Evolutionary conservation across 2,329 filamentous ascomycete genomes (phyloP).

Genomic region (Trichoderma breve): DNA sequence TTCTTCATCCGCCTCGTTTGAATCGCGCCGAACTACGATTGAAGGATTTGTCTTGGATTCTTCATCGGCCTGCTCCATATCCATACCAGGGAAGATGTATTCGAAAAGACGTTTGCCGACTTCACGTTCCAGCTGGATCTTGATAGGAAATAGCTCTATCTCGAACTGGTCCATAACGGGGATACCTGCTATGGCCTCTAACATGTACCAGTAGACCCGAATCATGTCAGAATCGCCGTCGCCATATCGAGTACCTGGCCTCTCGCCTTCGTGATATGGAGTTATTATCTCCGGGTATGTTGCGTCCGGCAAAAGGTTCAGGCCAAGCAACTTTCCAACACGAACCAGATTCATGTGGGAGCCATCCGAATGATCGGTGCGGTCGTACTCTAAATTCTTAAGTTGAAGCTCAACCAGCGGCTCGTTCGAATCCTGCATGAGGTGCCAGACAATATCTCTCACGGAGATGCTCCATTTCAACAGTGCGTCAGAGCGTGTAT

Average conservation of each 20-base stretch:
- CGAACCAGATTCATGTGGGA: conserved; percentile 93
- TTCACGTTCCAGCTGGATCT: conserved; percentile 89
- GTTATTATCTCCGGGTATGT: conserved; percentile 96
- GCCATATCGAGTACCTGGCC: conserved; percentile 40
- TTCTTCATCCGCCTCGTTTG: conserved; percentile 44
- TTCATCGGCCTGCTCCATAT: conserved; percentile 48
- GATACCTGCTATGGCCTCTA: conserved; percentile 96
- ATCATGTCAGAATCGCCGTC: conserved; percentile 70
- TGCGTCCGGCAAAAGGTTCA: conserved; percentile 86
- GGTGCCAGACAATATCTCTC: conserved; percentile 94
- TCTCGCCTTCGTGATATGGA: conserved; percentile 73
- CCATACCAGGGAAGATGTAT: conserved; percentile 91
- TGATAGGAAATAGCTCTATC: conserved; percentile 87
- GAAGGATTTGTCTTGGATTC: conserved; percentile 59
- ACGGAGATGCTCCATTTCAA: conserved; percentile 93
- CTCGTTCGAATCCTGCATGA: conserved; percentile 82
- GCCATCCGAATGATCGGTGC: conserved; percentile 94
- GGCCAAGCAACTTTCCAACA: conserved; percentile 80
- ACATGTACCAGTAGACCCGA: conserved; percentile 94
- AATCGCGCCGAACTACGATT: conserved; percentile 49
- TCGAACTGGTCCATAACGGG: conserved; percentile 97
- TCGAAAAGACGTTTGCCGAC: conserved; percentile 92
- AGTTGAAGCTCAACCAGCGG: conserved; percentile 92
- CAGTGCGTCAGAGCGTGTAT: conserved; percentile 72
- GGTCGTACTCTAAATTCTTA: conserved; percentile 85